Base-by-base conservation (phyloP, 2,329 filamentous ascomycete genomes). In the Dendrostoma leiphaemia region DNA sequence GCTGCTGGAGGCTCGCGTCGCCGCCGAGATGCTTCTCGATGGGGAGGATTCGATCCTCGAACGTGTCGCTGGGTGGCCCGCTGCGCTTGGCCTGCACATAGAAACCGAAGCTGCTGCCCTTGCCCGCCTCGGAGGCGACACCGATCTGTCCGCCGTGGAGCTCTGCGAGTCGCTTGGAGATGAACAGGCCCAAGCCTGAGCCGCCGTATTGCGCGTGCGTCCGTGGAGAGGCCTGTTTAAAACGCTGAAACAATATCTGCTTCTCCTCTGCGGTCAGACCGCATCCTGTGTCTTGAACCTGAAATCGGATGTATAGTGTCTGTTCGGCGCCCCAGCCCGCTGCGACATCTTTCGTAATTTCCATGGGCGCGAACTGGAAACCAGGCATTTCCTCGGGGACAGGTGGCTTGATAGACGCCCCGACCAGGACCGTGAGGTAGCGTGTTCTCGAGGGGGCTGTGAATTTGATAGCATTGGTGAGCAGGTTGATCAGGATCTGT, bases 61-160 rank as follows among this genome's bases (percentile, higher is more conserved):
- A 9, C 21, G 34, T 31, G 26, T 59, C 49, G 2, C 17, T 37
- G 0, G 63, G 59, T 4, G 61, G 38, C 2, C 12, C 24, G 2
- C 71, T 79, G 69, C 74, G 77, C 65, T 76, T 73, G 2, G 79
- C 79, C 54, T 79, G 79, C 54, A 87, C 75, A 61, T 84, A 87
- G 66, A 87, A 87, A 2, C 79, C 80, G 62, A 88, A 88, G 0
- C 76, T 80, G 62, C 80, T 84, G 0, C 84, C 84, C 40, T 76
- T 71, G 2, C 82, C 83, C 10, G 80, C 73, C 55, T 79, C 72
- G 4, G 80, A 84, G 0, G 79, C 74, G 1, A 87, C 82, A 6
- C 84, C 83, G 44, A 87, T 86, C 57, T 85, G 80, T 2, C 84
- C 84, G 3, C 84, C 83, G 67, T 87, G 84, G 0, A 87, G 67